phyloP scores from a whole-genome alignment of 73 alveolate genomes.

The Paramecium primaurelia region DNA sequence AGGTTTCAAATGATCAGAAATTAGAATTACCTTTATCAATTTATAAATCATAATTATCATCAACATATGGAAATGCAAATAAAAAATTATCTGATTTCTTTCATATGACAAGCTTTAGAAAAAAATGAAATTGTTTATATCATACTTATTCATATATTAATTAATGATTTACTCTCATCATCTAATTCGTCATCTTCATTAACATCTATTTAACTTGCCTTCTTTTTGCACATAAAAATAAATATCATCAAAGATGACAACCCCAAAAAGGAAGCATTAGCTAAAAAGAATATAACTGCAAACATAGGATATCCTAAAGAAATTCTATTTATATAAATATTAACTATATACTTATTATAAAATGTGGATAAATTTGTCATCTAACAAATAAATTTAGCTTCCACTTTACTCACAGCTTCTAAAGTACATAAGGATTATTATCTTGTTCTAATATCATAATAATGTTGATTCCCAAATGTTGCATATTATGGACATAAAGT shows the following conservation, averaged over 20 bases:
- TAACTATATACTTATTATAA: constrained; percentile 37
- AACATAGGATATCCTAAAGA: constrained; percentile 57
- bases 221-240: constrained; percentile 31
- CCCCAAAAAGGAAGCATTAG: constrained; percentile 46
- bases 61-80: neutral
- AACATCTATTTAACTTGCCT: constrained; percentile 48
- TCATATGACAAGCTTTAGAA: constrained; percentile 4
- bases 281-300: constrained; percentile 57
- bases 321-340: constrained; percentile 8
- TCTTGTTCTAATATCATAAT: constrained; percentile 34
- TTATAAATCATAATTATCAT: neutral
- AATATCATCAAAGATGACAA: constrained; percentile 7
- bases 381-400: constrained; percentile 46
- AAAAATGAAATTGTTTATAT: neutral
- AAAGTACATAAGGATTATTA: constrained; percentile 40
- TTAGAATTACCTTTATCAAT: neutral
- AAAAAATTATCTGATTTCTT: neutral
- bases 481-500: constrained; percentile 74
- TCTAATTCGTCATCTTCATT: constrained; percentile 24
- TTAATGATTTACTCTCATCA: neutral
- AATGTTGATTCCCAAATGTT: constrained; percentile 72
- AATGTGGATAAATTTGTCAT: constrained; percentile 59
- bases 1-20: neutral
- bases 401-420: constrained; percentile 19
- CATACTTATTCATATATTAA: constrained; percentile 35